Percentiles rank a stretch among this genome's conserved stretches.
These are phyloP conservation scores for Saturnispora sekii DNA, from an alignment of 805 yeast genomes.

Conservation along the genomic window DNA sequence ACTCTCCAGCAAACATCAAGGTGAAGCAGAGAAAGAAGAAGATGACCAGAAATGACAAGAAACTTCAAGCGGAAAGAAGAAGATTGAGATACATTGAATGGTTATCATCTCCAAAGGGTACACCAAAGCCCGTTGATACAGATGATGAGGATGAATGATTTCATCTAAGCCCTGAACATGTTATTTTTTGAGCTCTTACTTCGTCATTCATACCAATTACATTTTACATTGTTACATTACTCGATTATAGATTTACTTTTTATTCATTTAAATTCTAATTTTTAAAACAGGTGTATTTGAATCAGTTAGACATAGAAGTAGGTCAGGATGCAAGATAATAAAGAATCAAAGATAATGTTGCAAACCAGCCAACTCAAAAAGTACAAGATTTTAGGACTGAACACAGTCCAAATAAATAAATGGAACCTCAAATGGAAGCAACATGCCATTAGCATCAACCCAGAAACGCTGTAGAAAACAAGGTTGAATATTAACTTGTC, in stretches of 20 bases:
- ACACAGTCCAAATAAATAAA: constrained; percentile 94
- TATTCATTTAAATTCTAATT: no score
- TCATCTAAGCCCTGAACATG: no score
- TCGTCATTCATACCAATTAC: no score
- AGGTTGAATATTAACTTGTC: constrained; percentile 31
- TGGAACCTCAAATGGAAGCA: constrained; percentile 74
- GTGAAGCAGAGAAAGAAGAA: constrained; percentile 82
- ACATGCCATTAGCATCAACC: constrained; percentile 50
- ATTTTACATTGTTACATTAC: no score
- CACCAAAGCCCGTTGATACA: constrained; percentile 89
- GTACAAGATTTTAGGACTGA: constrained; percentile 84
- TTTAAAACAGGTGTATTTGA: not conserved
- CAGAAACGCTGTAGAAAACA: constrained; percentile 50
- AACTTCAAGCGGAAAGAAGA: constrained; percentile 84
- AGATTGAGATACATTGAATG: constrained; percentile 89
- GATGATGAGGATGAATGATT: constrained; percentile 65
- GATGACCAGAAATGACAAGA: constrained; percentile 94
- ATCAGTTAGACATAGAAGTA: constrained; percentile 11
- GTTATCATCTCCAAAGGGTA: constrained; percentile 95
- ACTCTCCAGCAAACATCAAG: constrained; percentile 90
- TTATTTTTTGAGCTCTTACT: no score
- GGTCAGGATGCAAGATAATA: constrained; percentile 16
- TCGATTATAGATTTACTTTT: no score
- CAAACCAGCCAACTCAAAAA: constrained; percentile 65
- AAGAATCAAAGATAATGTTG: constrained; percentile 32